Conservation (phyloP, 306 rosid genomes). For the Rosa lucieae region DNA sequence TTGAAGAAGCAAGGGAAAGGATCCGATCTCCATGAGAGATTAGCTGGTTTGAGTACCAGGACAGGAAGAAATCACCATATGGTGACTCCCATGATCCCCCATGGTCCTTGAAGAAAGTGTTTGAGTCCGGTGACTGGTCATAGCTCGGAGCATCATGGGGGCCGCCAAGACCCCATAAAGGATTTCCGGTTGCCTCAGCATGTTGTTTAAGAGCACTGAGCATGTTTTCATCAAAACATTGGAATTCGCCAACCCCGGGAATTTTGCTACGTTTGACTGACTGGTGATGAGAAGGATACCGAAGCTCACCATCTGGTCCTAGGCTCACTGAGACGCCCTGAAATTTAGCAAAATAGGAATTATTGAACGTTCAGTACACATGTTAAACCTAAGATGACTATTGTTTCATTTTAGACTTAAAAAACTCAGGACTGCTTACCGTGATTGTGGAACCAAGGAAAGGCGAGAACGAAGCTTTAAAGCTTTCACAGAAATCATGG, state of each 20-base stretch:
- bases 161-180: slow-evolving; percentile 93
- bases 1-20: slow-evolving; percentile 62
- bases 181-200: slow-evolving; percentile 76
- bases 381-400: slow-evolving; percentile 13
- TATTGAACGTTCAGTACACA: slow-evolving; percentile 20
- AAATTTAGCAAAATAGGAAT: slow-evolving; percentile 27
- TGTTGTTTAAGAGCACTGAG: slow-evolving; percentile 63
- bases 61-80: slow-evolving; percentile 88
- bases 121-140: slow-evolving; percentile 45
- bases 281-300: slow-evolving; percentile 75
- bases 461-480: slow-evolving; percentile 65
- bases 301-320: slow-evolving; percentile 89
- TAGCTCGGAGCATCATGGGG: slow-evolving; percentile 82
- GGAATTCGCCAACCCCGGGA: slow-evolving; percentile 80
- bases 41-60: slow-evolving; percentile 88
- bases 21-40: slow-evolving; percentile 63
- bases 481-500: slow-evolving; percentile 74
- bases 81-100: slow-evolving; percentile 84
- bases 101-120: slow-evolving; percentile 60
- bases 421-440: slow-evolving; percentile 38
- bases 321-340: slow-evolving; percentile 90
- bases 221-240: slow-evolving; percentile 85
- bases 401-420: not conserved
- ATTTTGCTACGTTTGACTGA: slow-evolving; percentile 21
- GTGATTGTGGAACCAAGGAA: slow-evolving; percentile 69